Percentiles rank a stretch among this genome's conserved stretches.
phyloP scores from a whole-genome alignment of 768 basidiomycete species.

The Hericium erinaceus region DNA sequence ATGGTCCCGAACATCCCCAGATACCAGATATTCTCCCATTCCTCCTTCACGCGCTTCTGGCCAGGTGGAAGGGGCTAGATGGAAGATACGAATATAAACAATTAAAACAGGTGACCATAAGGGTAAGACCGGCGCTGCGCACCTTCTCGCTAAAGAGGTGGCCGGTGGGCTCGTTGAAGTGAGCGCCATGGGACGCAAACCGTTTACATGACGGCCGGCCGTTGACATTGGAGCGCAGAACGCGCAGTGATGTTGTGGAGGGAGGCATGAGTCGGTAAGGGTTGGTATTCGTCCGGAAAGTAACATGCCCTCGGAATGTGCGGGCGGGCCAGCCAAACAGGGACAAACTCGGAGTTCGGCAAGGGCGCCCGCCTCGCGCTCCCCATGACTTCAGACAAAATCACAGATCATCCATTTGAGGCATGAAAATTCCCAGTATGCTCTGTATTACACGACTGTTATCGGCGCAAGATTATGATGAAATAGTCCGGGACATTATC shows the following conservation, averaged over 20 bases:
- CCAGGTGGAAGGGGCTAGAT: constrained; percentile 65
- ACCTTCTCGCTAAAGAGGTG: constrained; percentile 89
- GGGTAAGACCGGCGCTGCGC: constrained; percentile 10
- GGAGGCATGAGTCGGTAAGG: neutral
- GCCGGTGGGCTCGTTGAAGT: constrained; percentile 84
- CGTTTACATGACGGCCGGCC: constrained; percentile 32
- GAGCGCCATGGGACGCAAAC: constrained; percentile 67
- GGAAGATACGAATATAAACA: neutral
- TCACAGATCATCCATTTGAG: no score
- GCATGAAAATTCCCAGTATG: no score
- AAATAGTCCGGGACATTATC: constrained; percentile 26
- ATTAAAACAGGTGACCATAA: neutral
- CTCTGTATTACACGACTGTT: no score
- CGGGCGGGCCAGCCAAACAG: no score
- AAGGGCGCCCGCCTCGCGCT: no score
- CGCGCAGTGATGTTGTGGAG: constrained; percentile 10
- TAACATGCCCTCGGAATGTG: no score
- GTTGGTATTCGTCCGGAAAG: no score
- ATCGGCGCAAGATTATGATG: neutral
- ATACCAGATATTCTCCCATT: constrained; percentile 90
- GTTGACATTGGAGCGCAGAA: constrained; percentile 1
- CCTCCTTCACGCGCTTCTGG: constrained; percentile 79
- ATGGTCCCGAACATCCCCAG: constrained; percentile 87
- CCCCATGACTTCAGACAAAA: no score
- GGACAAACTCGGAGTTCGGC: no score